Base-by-base conservation (phyloP, 2,329 filamentous ascomycete species). In the Podosphaera xanthii region DNA sequence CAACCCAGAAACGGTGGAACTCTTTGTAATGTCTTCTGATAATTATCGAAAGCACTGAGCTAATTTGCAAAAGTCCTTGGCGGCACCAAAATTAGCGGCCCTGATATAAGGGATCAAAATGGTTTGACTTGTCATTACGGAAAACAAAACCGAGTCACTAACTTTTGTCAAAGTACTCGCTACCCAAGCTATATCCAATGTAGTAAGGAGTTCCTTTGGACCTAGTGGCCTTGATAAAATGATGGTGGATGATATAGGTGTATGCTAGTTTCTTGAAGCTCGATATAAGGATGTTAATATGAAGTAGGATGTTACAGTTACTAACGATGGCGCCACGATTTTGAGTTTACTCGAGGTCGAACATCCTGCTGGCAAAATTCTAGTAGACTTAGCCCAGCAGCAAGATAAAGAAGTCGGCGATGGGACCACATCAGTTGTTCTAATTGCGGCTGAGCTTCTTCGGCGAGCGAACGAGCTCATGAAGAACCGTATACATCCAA, bases 211-310 rank as follows among this genome's bases (percentile, higher is more conserved):
- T 73, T 98, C 92, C 14, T 98, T 98, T 70, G 92, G 92, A 59
- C 92, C 92, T 58, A 95, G 88, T 63, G 92, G 92, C 56, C 80
- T 98, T 65, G 92, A 98, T 72, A 98, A 98, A 81, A 98, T 98
- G 92, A 97, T 98, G 92, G 92, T 98, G 67, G 92, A 98, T 75
- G 92, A 98, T 71, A 97, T 98, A 72, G 92, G 92, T 70, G 85
- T 88, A 80, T 67, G 83, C 67, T 46, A 57, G 61, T 38, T 50
- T 54, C 50, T 40, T 33, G 57, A 59, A 57, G 50, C 33, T 35
- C n/a, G 38, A 52, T 8, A 34, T 56, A 14, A 58, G 44, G 33
- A 56, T 59, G 60, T 66, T 69, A 59, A 69, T 52, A 56, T 54
- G 58, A 53, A 34, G 40, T 67, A 88, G 84, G 92, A 98, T 76